phyloP scores from a whole-genome alignment of 371 early-diverging fungal genomes.

The Mortierella polycephala region DNA sequence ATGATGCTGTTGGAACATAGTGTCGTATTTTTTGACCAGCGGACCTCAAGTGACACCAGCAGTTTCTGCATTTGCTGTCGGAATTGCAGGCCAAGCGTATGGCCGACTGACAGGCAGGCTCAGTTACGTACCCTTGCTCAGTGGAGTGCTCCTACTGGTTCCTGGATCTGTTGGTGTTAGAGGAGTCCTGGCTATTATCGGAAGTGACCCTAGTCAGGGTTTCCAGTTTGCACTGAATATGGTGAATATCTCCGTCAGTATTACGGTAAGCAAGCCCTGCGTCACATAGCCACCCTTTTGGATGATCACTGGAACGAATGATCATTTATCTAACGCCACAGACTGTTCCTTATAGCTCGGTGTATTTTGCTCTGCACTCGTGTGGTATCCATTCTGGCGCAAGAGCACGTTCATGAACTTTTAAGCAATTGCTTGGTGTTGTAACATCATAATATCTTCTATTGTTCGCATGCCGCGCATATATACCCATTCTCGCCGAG shows the following conservation, averaged over 20 bases:
- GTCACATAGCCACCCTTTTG: not conserved
- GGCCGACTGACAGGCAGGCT: conserved; percentile 65
- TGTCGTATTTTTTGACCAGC: conserved; percentile 53
- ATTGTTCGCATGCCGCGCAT: too few relatives aligned
- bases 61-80: conserved; percentile 67
- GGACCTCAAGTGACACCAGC: conserved; percentile 57
- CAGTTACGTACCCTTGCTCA: conserved; percentile 67
- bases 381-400: conserved; percentile 55
- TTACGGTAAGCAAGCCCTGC: conserved; percentile 61
- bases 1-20: not conserved
- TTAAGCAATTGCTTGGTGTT: conserved; percentile 6
- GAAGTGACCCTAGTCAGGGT: conserved; percentile 60
- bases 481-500: too few relatives aligned
- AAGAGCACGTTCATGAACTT: conserved; percentile 54
- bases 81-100: conserved; percentile 64
- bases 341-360: conserved; percentile 22
- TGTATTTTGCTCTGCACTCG: conserved; percentile 47
- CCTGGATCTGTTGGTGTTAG: conserved; percentile 68
- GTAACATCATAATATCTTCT: too few relatives aligned
- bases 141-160: conserved; percentile 68
- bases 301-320: too few relatives aligned
- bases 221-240: conserved; percentile 62
- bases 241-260: conserved; percentile 63
- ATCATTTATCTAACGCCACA: not conserved
- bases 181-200: conserved; percentile 46